These are phyloP conservation scores for Malassezia vespertilionis DNA, from an alignment of 1,284 basidiomycete species.

Conservation along the genomic window DNA sequence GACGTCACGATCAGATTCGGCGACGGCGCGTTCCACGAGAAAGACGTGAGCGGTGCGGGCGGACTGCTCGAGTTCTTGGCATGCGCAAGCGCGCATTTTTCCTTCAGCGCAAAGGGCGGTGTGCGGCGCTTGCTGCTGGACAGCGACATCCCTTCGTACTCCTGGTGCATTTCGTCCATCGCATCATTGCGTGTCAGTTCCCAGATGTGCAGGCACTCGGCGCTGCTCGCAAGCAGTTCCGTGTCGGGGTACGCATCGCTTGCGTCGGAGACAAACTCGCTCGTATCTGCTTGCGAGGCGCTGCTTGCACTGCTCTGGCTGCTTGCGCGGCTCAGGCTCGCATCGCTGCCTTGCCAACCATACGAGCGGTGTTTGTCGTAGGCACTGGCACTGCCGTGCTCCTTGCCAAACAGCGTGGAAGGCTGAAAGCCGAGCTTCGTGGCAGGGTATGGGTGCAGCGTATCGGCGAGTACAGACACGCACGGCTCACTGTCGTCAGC, in stretches of 20 bases:
- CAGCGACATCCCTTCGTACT: conserved; percentile 25
- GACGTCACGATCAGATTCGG: conserved; percentile 47
- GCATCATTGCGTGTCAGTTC: conserved; percentile 29
- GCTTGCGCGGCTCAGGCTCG: conserved; percentile 1
- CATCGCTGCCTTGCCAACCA: conserved; percentile 7
- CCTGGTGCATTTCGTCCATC: conserved; percentile 19
- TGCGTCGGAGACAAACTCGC: conserved; percentile 4
- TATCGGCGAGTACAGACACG: conserved; percentile 35
- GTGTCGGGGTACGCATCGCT: conserved; percentile 27
- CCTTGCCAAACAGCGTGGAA: conserved; percentile 23
- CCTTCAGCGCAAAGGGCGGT: conserved; percentile 25
- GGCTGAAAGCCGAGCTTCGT: conserved; percentile 45
- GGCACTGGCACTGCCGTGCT: conserved; percentile 2
- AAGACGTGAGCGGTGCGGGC: conserved; percentile 45
- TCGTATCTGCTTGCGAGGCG: conserved; percentile 8
- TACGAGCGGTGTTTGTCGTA: not conserved
- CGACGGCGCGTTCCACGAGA: conserved; percentile 46
- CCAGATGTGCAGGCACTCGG: conserved; percentile 45
- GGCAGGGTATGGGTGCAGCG: conserved; percentile 44
- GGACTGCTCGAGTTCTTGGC: conserved; percentile 39
- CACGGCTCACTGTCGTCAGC: conserved; percentile 8
- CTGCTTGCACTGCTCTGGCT: conserved; percentile 4
- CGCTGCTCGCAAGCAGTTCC: conserved; percentile 43
- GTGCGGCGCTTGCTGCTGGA: conserved; percentile 6
- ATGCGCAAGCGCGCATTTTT: conserved; percentile 43